These are phyloP conservation scores for Claviceps paspali DNA, from an alignment of 2,329 filamentous ascomycete species.

Conservation along the genomic window DNA sequence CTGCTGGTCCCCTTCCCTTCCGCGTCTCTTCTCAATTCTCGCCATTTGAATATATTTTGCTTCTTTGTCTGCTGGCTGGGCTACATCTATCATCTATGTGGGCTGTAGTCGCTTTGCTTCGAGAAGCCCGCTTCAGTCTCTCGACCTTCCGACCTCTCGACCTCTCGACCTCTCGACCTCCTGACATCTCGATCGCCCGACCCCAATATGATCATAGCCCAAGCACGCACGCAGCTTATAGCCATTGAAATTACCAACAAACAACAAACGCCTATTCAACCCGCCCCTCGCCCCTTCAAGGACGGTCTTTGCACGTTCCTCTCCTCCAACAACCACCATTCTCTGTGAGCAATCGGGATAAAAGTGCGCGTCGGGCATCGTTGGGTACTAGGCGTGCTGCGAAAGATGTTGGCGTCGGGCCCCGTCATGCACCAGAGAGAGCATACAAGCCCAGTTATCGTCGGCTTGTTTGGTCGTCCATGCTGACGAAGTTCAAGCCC, in stretches of 20 bases:
- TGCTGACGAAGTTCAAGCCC: background rate
- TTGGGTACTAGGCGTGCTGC: slow-evolving; percentile 4
- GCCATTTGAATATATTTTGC: background rate
- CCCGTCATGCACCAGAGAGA: background rate
- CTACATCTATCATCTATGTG: too few relatives aligned
- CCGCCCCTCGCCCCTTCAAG: too few relatives aligned
- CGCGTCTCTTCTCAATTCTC: background rate
- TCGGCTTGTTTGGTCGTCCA: background rate
- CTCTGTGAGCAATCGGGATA: background rate
- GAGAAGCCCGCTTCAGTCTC: background rate
- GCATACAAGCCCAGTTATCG: background rate
- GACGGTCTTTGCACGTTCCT: too few relatives aligned
- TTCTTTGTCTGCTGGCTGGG: background rate
- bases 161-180: too few relatives aligned
- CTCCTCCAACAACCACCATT: slow-evolving; percentile 1
- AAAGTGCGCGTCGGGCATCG: slow-evolving; percentile 4
- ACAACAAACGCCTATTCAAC: too few relatives aligned
- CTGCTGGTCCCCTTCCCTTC: background rate
- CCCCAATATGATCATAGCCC: slow-evolving; percentile 1
- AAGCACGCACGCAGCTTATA: background rate
- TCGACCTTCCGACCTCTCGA: too few relatives aligned
- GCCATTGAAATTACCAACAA: slow-evolving; percentile 1
- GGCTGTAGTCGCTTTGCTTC: background rate
- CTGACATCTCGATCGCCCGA: too few relatives aligned
- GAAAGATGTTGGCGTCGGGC: background rate